Percentiles rank a stretch among this genome's conserved stretches.
phyloP scores from a whole-genome alignment of 306 rosid species.

The Cyclanthera cordifolia region DNA sequence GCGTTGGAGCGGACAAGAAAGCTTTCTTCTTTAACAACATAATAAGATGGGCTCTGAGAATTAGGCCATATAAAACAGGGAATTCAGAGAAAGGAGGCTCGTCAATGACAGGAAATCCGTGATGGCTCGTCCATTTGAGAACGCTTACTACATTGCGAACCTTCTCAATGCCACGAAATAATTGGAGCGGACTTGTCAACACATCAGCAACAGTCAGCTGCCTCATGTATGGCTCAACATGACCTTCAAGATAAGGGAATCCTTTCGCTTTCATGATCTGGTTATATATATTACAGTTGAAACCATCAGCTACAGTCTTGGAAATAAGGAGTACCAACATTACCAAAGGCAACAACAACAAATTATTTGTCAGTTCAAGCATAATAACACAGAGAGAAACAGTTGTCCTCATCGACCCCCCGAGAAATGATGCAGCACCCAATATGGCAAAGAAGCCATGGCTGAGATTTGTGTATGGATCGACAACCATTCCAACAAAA shows the following conservation, averaged over 20 bases:
- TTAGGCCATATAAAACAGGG: slow-evolving; percentile 57
- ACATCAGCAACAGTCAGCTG: slow-evolving; percentile 67
- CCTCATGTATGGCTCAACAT: slow-evolving; percentile 85
- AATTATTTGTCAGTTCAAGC: slow-evolving; percentile 80
- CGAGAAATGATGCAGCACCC: slow-evolving; percentile 86
- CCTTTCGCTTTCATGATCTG: slow-evolving; percentile 91
- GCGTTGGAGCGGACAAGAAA: slow-evolving; percentile 34
- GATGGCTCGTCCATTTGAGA: slow-evolving; percentile 55
- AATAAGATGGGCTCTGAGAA: slow-evolving; percentile 72
- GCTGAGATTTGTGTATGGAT: slow-evolving; percentile 39
- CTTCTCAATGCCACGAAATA: slow-evolving; percentile 69
- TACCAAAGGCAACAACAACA: slow-evolving; percentile 65
- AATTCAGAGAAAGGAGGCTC: slow-evolving; percentile 52
- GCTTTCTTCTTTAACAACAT: slow-evolving; percentile 63
- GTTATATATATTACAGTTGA: slow-evolving; percentile 70
- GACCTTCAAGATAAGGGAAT: slow-evolving; percentile 73
- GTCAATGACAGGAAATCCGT: slow-evolving; percentile 84
- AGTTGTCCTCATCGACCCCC: slow-evolving; percentile 92
- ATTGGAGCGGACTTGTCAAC: slow-evolving; percentile 78
- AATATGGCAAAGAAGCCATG: slow-evolving; percentile 88
- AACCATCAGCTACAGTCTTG: slow-evolving; percentile 75
- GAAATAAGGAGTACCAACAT: slow-evolving; percentile 86
- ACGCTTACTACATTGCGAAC: slow-evolving; percentile 58
- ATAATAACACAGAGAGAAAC: slow-evolving; percentile 84
- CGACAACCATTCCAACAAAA: slow-evolving; percentile 63